phyloP scores from a whole-genome alignment of 352 stramenopile genomes.

The Phytophthora capsici region DNA sequence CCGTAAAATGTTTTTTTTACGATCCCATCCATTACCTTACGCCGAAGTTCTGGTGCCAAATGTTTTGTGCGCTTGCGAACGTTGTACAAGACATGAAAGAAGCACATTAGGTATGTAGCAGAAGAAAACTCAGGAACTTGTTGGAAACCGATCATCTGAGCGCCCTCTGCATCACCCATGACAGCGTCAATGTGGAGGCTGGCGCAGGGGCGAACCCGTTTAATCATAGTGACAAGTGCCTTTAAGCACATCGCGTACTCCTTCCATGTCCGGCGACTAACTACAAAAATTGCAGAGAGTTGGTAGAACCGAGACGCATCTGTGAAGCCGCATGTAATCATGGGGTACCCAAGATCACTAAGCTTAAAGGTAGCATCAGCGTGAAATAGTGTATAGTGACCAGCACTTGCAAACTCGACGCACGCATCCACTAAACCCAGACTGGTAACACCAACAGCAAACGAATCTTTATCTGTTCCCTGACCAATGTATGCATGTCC shows the following conservation, averaged over 20 bases:
- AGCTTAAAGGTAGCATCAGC: not conserved
- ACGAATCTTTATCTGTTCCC: not conserved
- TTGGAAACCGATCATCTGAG: conserved; percentile 1
- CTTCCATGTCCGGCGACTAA: not conserved
- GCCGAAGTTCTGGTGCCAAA: not conserved
- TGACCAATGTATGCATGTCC: not conserved
- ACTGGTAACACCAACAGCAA: not conserved
- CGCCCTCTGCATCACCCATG: not conserved
- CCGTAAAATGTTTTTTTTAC: not conserved
- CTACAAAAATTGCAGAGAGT: not conserved
- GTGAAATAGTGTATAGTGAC: not conserved
- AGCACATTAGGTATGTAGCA: not conserved
- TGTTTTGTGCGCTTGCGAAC: not conserved
- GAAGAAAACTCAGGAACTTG: not conserved
- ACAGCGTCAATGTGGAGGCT: not conserved
- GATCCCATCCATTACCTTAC: not conserved
- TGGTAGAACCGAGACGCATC: not conserved
- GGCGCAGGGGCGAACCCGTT: not conserved
- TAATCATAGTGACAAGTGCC: not conserved
- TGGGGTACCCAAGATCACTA: not conserved
- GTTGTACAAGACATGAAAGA: conserved; percentile 4
- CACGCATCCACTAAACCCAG: not conserved
- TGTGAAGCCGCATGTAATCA: not conserved
- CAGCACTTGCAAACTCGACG: not conserved
- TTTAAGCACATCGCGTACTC: not conserved